Evolutionary conservation across 78 protist species (phyloP), one percentile per base, ranked within the genome.

Genomic region (Bodo saltans): DNA sequence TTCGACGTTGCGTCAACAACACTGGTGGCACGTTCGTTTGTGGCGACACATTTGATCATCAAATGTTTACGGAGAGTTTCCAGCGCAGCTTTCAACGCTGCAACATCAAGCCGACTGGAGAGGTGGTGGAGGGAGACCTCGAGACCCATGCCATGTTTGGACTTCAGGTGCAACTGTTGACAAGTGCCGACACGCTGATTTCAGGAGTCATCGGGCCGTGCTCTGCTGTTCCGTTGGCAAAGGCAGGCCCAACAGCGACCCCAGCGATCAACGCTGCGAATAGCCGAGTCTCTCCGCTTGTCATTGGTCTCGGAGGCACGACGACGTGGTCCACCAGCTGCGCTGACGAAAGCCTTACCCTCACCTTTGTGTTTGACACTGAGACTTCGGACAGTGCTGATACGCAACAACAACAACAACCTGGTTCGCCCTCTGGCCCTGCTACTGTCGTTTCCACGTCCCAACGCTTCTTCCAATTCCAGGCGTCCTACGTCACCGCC

Each of bases 251-350:
- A 35, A 23, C 35, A 25, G 8, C 40, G 39, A 39, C 87, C 72
- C 32, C 89, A 2, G 73, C 92, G 1, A 41, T 68, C n/a, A 52
- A n/a, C 42, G 71, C 70, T 35, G 68, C 70, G 80, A 33, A 85
- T 32, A 23, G 88, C 27, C 60, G 12, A 8, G 84, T 74, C 12
- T 70, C 32, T 17, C 72, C 34, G 71, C 74, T 84, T 68, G 96
- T 95, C 85, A 91, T 96, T 53, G 99, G 99, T 27, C 33, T 74
- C 28, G 96, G 95, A 53, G 93, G 92, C 78, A 96, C 99, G 17
- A 32, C 75, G 28, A 88, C 90, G 70, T 96, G 99, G 99, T 35
- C 81, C 28, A 39, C 89, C 35, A 38, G 83, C 35, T 88, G 88
- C 21, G 41, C 94, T 25, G 89, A 83, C 80, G 88, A 70, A 37